Percentiles rank a stretch among this genome's conserved stretches.
phyloP scores from a whole-genome alignment of 768 basidiomycete species.

The Albatrellus ellisii region DNA sequence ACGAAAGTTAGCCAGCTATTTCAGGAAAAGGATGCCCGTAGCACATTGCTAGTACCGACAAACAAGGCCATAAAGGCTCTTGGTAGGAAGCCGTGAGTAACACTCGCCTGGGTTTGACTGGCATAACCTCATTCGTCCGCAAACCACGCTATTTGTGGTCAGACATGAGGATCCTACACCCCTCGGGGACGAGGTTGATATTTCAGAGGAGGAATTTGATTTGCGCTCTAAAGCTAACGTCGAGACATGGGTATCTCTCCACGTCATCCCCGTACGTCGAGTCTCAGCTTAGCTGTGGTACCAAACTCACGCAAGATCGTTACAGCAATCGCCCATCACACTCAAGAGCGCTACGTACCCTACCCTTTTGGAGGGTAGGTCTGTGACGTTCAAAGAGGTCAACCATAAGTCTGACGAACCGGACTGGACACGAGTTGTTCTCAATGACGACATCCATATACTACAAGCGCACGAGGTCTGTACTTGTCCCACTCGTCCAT shows the following conservation, averaged over 20 bases:
- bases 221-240: slow-evolving; percentile 43
- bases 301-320: not conserved
- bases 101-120: not conserved
- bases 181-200: slow-evolving; percentile 31
- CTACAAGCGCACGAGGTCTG: slow-evolving; percentile 49
- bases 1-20: slow-evolving; percentile 45
- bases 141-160: not conserved
- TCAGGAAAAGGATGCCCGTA: slow-evolving; percentile 16
- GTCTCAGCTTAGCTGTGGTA: not conserved
- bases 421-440: slow-evolving; percentile 44
- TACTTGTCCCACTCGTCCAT: not conserved
- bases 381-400: slow-evolving; percentile 37
- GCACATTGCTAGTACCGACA: slow-evolving; percentile 69
- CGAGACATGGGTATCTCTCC: slow-evolving; percentile 68
- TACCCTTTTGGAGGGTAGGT: slow-evolving; percentile 47
- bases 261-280: slow-evolving; percentile 65
- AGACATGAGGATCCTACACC: slow-evolving; percentile 48
- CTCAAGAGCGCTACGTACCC: slow-evolving; percentile 33
- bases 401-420: slow-evolving; percentile 24
- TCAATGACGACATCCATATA: slow-evolving; percentile 46
- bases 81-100: slow-evolving; percentile 65
- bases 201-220: slow-evolving; percentile 60
- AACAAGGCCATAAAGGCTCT: slow-evolving; percentile 83
- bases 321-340: slow-evolving; percentile 34
- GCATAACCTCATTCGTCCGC: not conserved